Base-by-base conservation (phyloP, 2,329 filamentous ascomycete species). In the Cadophora sp. region DNA sequence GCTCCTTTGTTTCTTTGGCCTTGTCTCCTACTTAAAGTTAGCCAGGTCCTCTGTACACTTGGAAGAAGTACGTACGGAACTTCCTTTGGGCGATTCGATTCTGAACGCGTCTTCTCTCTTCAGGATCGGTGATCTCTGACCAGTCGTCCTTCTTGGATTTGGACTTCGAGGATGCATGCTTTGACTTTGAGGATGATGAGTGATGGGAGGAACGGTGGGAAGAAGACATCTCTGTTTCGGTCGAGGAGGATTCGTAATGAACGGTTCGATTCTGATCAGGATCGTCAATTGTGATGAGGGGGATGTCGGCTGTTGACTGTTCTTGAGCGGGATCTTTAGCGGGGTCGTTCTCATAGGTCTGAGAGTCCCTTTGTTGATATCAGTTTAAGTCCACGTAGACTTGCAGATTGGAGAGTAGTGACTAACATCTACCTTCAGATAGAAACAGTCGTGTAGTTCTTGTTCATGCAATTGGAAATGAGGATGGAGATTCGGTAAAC, bases 11-110 rank as follows among this genome's bases (percentile, higher is more conserved):
- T 65, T 91, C 88, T 73, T 87, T 87, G 1, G 84, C 83, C 74
- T 92, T 93, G 71, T 91, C 90, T 73, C 91, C 91, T 93, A 47
- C 30, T 27, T 27, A 45, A 48, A 24, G 51, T 72, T 56, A 71
- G 65, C 22, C 30, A 55, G 16, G 22, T n/a, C 1, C 47, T 27
- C 48, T 41, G 20, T 22, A 33, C 8, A 11, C 53, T 7, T 4
- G 14, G 50, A 39, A 18, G 36, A 11, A 27, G 16, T 11, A 81
- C 89, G 75, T 84, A 93, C 91, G 85, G 72, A 92, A 93, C 73
- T 92, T 92, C 71, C 91, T 84, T 74, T 93, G 91, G 1, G 91
- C 91, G 68, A 93, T 85, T 63, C 90, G 86, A 76, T 94, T 94
- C 77, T 94, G 91, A 60, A 93, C 90, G 68, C 90, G 88, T 69